Evolutionary conservation across 176 grass and related monocot species (phyloP).

Genomic region (Ensete glaucum): DNA sequence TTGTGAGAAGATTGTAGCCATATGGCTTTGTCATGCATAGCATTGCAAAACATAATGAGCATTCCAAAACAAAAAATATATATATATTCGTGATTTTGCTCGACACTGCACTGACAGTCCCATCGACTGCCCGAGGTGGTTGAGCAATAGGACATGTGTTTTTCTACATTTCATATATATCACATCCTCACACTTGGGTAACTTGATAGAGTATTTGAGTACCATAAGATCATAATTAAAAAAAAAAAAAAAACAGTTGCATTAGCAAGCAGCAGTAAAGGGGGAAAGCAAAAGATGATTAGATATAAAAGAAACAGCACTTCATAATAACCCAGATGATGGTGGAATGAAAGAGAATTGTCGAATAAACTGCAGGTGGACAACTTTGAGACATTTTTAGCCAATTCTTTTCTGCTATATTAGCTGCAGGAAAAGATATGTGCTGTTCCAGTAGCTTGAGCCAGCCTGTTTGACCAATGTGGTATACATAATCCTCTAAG

Average conservation of each 20-base stretch:
- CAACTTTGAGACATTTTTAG: neutral
- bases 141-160: too few species aligned
- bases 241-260: neutral
- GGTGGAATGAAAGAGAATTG: neutral
- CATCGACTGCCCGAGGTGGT: too few species aligned
- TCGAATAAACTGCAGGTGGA: neutral
- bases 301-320: neutral
- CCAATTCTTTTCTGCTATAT: neutral
- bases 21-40: too few species aligned
- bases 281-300: neutral
- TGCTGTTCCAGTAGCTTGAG: conserved; percentile 67
- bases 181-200: neutral
- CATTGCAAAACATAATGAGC: too few species aligned
- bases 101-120: too few species aligned
- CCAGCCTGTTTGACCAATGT: conserved; percentile 70
- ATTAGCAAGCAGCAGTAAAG: neutral
- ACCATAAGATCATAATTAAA: neutral
- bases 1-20: too few species aligned
- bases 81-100: too few species aligned
- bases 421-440: conserved; percentile 47
- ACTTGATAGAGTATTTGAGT: neutral
- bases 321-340: neutral
- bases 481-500: conserved; percentile 73
- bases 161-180: too few species aligned
- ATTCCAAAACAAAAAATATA: too few species aligned